Conservation (phyloP, 768 basidiomycete genomes). For the Mycena kentingensis region DNA sequence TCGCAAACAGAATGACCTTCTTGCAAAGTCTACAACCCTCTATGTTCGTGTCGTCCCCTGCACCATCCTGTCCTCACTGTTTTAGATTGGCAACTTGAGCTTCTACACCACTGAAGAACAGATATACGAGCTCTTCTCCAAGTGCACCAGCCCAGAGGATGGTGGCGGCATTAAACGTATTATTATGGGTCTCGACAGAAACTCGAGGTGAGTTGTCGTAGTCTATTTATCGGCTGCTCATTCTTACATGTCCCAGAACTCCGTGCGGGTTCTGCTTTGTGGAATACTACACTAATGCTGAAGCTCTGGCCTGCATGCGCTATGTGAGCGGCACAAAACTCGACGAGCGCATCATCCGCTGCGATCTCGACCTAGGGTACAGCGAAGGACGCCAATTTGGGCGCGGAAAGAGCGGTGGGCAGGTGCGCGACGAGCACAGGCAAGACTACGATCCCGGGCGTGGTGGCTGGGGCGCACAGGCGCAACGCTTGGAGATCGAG, state of each 20-base stretch:
- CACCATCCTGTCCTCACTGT: slow-evolving; percentile 7
- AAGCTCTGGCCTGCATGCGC: slow-evolving; percentile 89
- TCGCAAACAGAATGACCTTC: slow-evolving; percentile 75
- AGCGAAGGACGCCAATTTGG: slow-evolving; percentile 97
- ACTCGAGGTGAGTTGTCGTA: slow-evolving; percentile 64
- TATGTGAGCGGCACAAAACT: slow-evolving; percentile 98
- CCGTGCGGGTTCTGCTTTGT: slow-evolving; percentile 97
- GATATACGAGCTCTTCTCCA: slow-evolving; percentile 90
- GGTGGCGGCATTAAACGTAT: slow-evolving; percentile 91
- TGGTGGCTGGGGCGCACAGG: slow-evolving; percentile 92
- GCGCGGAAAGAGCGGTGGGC: slow-evolving; percentile 94
- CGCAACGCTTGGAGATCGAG: slow-evolving; percentile 71
- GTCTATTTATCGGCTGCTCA: neutral
- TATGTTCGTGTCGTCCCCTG: slow-evolving; percentile 65
- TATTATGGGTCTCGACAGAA: slow-evolving; percentile 92
- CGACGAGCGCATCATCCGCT: slow-evolving; percentile 97
- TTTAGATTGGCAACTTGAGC: slow-evolving; percentile 86
- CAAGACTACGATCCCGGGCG: slow-evolving; percentile 97
- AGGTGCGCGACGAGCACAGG: slow-evolving; percentile 94
- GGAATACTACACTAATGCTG: slow-evolving; percentile 92
- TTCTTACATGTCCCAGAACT: slow-evolving; percentile 52
- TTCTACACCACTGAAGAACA: slow-evolving; percentile 96
- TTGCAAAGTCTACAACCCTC: slow-evolving; percentile 82
- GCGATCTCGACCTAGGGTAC: slow-evolving; percentile 96
- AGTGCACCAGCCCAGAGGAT: slow-evolving; percentile 85